A percentile compares a stretch with the other conserved stretches of the same genome.
Evolutionary conservation across 2,329 filamentous ascomycete species (phyloP).

Genomic region (Ceratocystiopsis brevicomis): DNA sequence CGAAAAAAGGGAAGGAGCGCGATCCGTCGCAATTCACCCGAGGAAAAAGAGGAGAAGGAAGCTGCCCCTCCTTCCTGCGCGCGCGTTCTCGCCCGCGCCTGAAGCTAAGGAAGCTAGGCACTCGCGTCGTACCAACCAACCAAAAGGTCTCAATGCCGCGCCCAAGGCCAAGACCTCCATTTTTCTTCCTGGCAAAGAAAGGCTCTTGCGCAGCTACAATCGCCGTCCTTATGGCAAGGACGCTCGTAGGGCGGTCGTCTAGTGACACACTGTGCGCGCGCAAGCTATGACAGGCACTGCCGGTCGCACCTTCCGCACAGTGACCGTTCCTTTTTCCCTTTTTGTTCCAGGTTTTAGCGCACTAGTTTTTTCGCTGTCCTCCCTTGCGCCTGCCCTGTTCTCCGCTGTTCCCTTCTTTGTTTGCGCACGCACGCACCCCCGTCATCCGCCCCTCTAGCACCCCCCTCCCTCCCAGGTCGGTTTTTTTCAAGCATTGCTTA

Average conservation of each 20-base stretch:
- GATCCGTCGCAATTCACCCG: no score
- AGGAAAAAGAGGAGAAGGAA: neutral
- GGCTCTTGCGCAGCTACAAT: no score
- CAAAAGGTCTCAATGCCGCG: conserved; percentile 2
- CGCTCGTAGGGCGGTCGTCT: no score
- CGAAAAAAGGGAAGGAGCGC: no score
- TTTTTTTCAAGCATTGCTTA: neutral
- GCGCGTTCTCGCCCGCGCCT: neutral
- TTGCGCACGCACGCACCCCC: neutral
- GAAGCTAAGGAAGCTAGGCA: conserved; percentile 5
- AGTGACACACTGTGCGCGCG: no score
- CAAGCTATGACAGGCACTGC: no score
- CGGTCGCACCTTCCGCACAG: no score
- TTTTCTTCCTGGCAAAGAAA: no score
- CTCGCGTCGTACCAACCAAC: conserved; percentile 5
- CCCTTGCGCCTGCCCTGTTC: neutral
- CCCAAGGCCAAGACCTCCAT: no score
- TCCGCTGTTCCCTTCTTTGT: neutral
- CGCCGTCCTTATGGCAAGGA: no score
- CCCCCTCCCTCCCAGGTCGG: neutral
- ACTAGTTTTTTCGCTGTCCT: neutral
- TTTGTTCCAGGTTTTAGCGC: neutral
- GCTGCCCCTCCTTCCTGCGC: neutral
- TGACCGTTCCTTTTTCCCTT: neutral
- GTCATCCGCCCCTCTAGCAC: neutral